phyloP scores from a whole-genome alignment of 768 basidiomycete species.

The Mycena vulgaris region DNA sequence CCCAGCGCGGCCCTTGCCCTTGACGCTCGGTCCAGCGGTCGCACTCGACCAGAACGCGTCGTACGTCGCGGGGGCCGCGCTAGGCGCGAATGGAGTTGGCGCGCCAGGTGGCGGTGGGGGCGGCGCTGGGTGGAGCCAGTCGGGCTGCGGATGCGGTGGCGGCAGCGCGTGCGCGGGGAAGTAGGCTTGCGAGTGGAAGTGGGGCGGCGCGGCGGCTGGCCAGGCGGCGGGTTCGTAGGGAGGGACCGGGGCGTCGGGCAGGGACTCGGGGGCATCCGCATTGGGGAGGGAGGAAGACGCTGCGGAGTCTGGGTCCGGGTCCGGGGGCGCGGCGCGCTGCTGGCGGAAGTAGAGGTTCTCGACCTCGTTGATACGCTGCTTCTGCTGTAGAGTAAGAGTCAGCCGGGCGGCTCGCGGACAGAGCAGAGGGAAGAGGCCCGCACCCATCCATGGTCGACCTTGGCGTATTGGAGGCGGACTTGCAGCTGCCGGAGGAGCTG shows the following conservation, averaged over 20 bases:
- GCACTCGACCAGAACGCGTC: slow-evolving; percentile 72
- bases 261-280: too few relatives aligned
- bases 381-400: slow-evolving; percentile 65
- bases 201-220: not conserved
- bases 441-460: slow-evolving; percentile 89
- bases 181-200: too few relatives aligned
- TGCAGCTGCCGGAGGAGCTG: slow-evolving; percentile 82
- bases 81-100: too few relatives aligned
- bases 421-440: not conserved
- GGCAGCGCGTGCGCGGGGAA: too few relatives aligned
- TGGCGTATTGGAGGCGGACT: slow-evolving; percentile 82
- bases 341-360: slow-evolving; percentile 88
- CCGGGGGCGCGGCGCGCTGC: not conserved
- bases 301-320: not conserved
- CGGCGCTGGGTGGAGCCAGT: too few relatives aligned
- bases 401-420: not conserved
- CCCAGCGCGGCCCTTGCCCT: not conserved
- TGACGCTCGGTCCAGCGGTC: not conserved
- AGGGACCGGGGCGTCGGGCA: not conserved
- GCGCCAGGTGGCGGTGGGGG: too few relatives aligned
- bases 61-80: slow-evolving; percentile 47
- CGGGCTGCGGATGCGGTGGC: too few relatives aligned
- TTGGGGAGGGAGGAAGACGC: too few relatives aligned
- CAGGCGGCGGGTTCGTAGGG: not conserved
- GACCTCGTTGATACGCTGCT: slow-evolving; percentile 84